A percentile compares a stretch with the other conserved stretches of the same genome.
Evolutionary conservation across 257 asterid genomes (phyloP).

Genomic region (Mitragyna speciosa): DNA sequence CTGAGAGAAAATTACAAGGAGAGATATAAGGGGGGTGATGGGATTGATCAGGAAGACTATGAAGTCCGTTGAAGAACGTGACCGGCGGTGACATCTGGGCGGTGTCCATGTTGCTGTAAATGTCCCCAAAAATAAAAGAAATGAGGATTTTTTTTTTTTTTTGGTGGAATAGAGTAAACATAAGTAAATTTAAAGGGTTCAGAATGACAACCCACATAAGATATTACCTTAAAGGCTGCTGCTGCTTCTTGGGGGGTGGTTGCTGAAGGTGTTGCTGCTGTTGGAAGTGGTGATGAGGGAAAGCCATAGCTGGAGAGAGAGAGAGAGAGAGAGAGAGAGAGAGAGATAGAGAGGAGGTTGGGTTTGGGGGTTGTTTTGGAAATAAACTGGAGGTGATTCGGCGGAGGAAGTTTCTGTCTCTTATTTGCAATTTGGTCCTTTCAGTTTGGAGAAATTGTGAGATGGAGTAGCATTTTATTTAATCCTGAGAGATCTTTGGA

Average conservation of each 20-base stretch:
- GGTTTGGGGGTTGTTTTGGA: conserved; percentile 14
- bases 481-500: background rate
- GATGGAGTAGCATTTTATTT: too few relatives aligned
- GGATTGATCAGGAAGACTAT: conserved; percentile 66
- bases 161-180: background rate
- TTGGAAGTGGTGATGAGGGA: conserved; percentile 61
- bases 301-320: conserved; percentile 57
- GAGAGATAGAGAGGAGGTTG: conserved; percentile 13
- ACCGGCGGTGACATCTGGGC: conserved; percentile 71
- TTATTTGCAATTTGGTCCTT: conserved; percentile 39
- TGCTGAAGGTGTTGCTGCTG: conserved; percentile 60
- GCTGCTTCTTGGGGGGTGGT: conserved; percentile 39
- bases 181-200: background rate
- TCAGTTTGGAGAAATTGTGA: conserved; percentile 26
- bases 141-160: too few relatives aligned
- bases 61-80: conserved; percentile 60
- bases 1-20: conserved; percentile 50
- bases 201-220: conserved; percentile 7
- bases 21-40: conserved; percentile 87
- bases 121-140: conserved; percentile 45
- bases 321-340: conserved; percentile 14
- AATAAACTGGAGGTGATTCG: conserved; percentile 19
- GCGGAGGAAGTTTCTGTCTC: conserved; percentile 24
- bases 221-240: conserved; percentile 53
- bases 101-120: conserved; percentile 67